Base-by-base conservation (phyloP, 257 asterid genomes). In the Solanum pinnatisectum region DNA sequence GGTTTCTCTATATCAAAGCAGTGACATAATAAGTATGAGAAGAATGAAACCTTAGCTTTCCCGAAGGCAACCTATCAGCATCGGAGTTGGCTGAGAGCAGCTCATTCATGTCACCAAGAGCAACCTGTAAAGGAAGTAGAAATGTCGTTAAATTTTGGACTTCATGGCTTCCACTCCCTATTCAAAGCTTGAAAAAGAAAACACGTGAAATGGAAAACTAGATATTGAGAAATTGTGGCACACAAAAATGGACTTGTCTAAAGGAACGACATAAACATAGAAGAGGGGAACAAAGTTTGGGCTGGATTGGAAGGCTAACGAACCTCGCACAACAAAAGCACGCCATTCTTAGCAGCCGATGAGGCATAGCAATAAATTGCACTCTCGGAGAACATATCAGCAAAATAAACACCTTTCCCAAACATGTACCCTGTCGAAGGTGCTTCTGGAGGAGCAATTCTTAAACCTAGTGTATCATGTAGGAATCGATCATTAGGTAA, bases 21-120 rank as follows among this genome's bases (percentile, higher is more conserved):
- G 30, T 46, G 0, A 46, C 72, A 56, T 42, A 30, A 33, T 35
- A 23, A 23, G 73, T 30, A 81, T 33, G 68, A 25, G 30, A 88
- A 39, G 74, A 49, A 76, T 4, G 32, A 72, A 79, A 96, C 99
- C 99, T 96, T 35, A 96, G 97, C 93, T 95, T 96, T 88, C 98
- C 97, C 33, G 87, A 77, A 56, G 63, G n/a, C 63, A 56, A 18
- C 63, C 18, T 56, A 56, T 56, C 63, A 2, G 63, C 63, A 56
- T 56, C 63, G 0, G 63, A 18, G 63, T 56, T 56, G n/a, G 63
- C 63, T 56, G 63, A 56, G 0, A 56, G 0, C 4, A 56, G n/a
- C n/a, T 56, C 63, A 56, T 56, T 56, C 63, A 56, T 56, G n/a
- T 56, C n/a, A 0, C 63, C 63, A 1, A 56, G 63, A 56, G 63